These are phyloP conservation scores for Rubus idaeus DNA, from an alignment of 306 rosid species.

Conservation along the genomic window DNA sequence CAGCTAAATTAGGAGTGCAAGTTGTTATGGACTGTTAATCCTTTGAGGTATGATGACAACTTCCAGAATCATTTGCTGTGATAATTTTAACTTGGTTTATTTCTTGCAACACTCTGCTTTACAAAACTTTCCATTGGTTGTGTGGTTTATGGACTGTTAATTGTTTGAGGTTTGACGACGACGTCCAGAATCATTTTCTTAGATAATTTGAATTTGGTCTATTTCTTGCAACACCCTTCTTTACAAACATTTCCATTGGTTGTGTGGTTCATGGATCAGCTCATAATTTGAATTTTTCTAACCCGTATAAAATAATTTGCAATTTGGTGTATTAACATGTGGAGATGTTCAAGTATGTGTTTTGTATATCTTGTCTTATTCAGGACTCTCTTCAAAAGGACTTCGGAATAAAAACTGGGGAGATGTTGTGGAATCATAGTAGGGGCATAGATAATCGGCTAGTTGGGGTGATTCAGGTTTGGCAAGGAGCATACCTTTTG, in stretches of 20 bases:
- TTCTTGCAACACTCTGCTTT: not conserved
- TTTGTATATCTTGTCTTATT: slow-evolving; percentile 27
- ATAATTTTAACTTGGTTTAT: not conserved
- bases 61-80: not conserved
- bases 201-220: not conserved
- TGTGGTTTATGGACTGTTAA: not conserved
- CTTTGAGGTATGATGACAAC: not conserved
- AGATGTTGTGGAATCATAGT: slow-evolving; percentile 83
- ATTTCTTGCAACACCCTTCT: not conserved
- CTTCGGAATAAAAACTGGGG: slow-evolving; percentile 82
- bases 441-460: slow-evolving; percentile 86
- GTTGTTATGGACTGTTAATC: not conserved
- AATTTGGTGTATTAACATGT: slow-evolving; percentile 5
- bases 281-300: not conserved
- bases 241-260: not conserved
- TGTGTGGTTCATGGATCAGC: slow-evolving; percentile 8
- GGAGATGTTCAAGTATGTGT: slow-evolving; percentile 27
- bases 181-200: not conserved
- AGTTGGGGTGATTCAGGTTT: slow-evolving; percentile 83
- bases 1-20: not conserved
- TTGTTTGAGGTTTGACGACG: not conserved
- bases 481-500: slow-evolving; percentile 18
- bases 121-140: not conserved
- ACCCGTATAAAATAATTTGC: not conserved
- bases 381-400: slow-evolving; percentile 85